These are phyloP conservation scores for Trichoderma asperelloides DNA, from an alignment of 495 filamentous ascomycete genomes.

Conservation along the genomic window DNA sequence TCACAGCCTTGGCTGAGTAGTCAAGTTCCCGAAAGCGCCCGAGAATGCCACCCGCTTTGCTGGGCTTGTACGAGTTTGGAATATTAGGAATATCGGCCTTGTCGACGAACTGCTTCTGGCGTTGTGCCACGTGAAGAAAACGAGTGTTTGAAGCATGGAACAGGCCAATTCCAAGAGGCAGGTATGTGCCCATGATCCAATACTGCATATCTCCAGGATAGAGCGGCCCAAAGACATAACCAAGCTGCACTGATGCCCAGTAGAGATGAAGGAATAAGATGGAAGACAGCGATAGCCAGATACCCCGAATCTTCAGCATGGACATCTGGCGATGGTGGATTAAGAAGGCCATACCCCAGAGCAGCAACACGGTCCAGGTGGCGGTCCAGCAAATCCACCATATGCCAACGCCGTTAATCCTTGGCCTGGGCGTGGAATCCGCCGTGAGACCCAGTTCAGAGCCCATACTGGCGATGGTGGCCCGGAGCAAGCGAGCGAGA, in stretches of 20 bases:
- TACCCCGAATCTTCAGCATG: conserved; percentile 54
- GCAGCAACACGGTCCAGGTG: conserved; percentile 48
- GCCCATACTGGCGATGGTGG: conserved; percentile 11
- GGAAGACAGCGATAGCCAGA: conserved; percentile 49
- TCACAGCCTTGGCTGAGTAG: conserved; percentile 36
- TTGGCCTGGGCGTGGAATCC: conserved; percentile 18
- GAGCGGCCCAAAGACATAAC: conserved; percentile 48
- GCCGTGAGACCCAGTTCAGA: conserved; percentile 26
- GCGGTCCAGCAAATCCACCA: conserved; percentile 25
- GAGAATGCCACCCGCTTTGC: conserved; percentile 7
- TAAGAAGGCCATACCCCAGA: conserved; percentile 45
- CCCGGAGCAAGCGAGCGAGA: background rate
- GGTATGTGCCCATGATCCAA: conserved; percentile 67
- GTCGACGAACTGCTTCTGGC: conserved; percentile 36
- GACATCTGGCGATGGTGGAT: conserved; percentile 45
- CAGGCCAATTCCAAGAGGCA: conserved; percentile 60
- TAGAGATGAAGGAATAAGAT: conserved; percentile 58
- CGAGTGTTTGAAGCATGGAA: conserved; percentile 63
- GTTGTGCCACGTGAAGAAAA: conserved; percentile 53
- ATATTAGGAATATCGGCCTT: conserved; percentile 9
- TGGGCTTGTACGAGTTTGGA: background rate
- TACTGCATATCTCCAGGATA: conserved; percentile 46
- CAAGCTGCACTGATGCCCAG: conserved; percentile 48
- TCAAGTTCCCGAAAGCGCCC: conserved; percentile 28
- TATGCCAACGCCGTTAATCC: conserved; percentile 22